phyloP scores from a whole-genome alignment of 352 stramenopile species.

The Globisporangium nagaii region DNA sequence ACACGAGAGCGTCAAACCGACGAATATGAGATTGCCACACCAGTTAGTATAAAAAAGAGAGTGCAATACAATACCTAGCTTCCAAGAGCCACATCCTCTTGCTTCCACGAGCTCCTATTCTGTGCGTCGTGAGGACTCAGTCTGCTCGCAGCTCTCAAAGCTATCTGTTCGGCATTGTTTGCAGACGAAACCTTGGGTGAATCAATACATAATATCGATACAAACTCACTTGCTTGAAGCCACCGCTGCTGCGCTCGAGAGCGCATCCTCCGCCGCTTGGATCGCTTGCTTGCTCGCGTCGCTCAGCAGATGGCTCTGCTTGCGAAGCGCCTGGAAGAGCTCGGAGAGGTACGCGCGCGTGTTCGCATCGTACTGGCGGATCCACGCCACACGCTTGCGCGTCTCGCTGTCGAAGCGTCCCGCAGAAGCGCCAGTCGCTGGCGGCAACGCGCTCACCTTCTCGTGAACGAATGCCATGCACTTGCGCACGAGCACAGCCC shows the following conservation, averaged over 20 bases:
- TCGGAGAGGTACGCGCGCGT: slow-evolving; percentile 1
- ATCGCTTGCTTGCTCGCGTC: slow-evolving; percentile 18
- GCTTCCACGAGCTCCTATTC: too few relatives aligned
- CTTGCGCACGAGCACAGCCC: slow-evolving; percentile 34
- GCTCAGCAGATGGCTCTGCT: slow-evolving; percentile 10
- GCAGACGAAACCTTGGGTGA: too few relatives aligned
- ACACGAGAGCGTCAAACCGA: neutral
- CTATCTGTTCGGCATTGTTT: neutral
- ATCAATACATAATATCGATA: neutral
- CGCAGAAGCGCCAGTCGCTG: neutral
- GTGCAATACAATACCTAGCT: slow-evolving; percentile 1
- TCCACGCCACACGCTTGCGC: neutral
- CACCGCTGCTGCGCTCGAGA: slow-evolving; percentile 7
- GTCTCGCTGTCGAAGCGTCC: neutral
- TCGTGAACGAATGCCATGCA: slow-evolving; percentile 20
- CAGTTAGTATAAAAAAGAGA: slow-evolving; percentile 2
- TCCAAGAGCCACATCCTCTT: neutral
- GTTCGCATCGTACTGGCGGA: slow-evolving; percentile 6
- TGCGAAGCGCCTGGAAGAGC: slow-evolving; percentile 13
- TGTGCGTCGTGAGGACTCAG: too few relatives aligned
- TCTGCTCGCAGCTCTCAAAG: neutral
- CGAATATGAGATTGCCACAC: slow-evolving; percentile 3
- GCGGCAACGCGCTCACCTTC: slow-evolving; percentile 3
- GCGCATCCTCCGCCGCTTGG: slow-evolving; percentile 16
- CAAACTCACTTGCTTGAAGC: neutral